Percentiles rank a stretch among this genome's conserved stretches.
Conservation (phyloP, 2,329 filamentous ascomycete species). For the Aspergillus intermedius region DNA sequence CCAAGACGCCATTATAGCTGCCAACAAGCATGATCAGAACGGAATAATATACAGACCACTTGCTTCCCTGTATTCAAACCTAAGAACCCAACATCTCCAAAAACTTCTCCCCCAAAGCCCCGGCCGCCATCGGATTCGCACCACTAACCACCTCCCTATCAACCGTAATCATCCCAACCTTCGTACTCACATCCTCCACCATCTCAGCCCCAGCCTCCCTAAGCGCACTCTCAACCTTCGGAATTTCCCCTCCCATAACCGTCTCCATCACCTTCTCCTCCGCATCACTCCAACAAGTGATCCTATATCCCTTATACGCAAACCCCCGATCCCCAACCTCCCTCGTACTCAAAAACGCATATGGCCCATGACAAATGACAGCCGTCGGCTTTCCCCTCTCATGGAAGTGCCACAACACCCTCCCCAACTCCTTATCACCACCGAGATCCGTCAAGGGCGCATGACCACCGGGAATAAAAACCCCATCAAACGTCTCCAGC, state of each 20-base stretch:
- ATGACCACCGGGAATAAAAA: conserved; percentile 44
- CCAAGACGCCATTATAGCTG: too few species aligned
- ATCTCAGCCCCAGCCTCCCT: conserved; percentile 38
- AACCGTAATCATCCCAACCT: conserved; percentile 37
- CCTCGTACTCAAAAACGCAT: conserved; percentile 40
- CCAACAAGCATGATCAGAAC: too few species aligned
- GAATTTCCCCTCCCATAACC: conserved; percentile 37
- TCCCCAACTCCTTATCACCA: conserved; percentile 36
- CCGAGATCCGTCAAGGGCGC: conserved; percentile 40
- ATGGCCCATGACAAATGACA: conserved; percentile 43
- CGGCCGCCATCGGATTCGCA: conserved; percentile 28
- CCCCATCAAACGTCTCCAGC: conserved; percentile 32
- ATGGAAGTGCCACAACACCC: conserved; percentile 39
- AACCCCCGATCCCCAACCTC: conserved; percentile 30
- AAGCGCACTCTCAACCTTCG: conserved; percentile 37
- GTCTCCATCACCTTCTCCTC: conserved; percentile 45
- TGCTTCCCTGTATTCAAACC: too few species aligned
- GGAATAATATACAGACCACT: too few species aligned
- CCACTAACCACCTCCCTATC: conserved; percentile 36
- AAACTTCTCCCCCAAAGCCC: conserved; percentile 27
- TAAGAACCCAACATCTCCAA: conserved; percentile 23
- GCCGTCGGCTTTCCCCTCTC: conserved; percentile 37
- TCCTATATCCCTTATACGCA: conserved; percentile 41
- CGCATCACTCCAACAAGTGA: conserved; percentile 41
- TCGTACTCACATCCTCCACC: conserved; percentile 37